A percentile compares a stretch with the other conserved stretches of the same genome.
phyloP scores from a whole-genome alignment of 495 filamentous ascomycete genomes.

The Penicillium steckii region DNA sequence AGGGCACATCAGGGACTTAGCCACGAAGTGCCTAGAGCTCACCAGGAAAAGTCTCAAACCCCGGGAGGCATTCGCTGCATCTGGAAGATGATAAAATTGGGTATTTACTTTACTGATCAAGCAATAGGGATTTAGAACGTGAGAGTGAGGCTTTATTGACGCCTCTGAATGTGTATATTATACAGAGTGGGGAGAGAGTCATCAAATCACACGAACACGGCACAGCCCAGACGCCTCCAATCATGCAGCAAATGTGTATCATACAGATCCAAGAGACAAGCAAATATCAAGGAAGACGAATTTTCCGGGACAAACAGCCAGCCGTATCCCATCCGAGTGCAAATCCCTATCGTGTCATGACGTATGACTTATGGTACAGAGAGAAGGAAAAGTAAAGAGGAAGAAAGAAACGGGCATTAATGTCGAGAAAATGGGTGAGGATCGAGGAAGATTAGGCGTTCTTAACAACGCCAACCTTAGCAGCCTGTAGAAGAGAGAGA shows the following conservation, averaged over 20 bases:
- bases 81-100: too few species aligned
- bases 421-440: neutral
- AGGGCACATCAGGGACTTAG: too few species aligned
- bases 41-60: too few species aligned
- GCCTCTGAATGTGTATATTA: constrained; percentile 21
- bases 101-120: too few species aligned
- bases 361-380: constrained; percentile 48
- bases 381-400: constrained; percentile 20
- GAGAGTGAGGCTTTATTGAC: constrained; percentile 9
- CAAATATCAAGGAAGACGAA: constrained; percentile 23
- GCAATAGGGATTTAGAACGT: neutral
- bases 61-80: too few species aligned
- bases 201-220: constrained; percentile 24
- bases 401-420: constrained; percentile 8
- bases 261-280: constrained; percentile 38
- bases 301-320: constrained; percentile 24
- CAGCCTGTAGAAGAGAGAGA: constrained; percentile 50
- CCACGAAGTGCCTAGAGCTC: too few species aligned
- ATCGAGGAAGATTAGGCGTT: constrained; percentile 47
- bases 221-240: constrained; percentile 39
- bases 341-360: constrained; percentile 32
- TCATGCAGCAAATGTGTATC: constrained; percentile 40
- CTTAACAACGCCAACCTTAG: constrained; percentile 92
- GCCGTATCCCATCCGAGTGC: constrained; percentile 26
- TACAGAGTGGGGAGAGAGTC: constrained; percentile 41